Percentiles rank a stretch among this genome's conserved stretches.
Evolutionary conservation across 2,329 filamentous ascomycete species (phyloP).

Genomic region (Anthostomella pinea): DNA sequence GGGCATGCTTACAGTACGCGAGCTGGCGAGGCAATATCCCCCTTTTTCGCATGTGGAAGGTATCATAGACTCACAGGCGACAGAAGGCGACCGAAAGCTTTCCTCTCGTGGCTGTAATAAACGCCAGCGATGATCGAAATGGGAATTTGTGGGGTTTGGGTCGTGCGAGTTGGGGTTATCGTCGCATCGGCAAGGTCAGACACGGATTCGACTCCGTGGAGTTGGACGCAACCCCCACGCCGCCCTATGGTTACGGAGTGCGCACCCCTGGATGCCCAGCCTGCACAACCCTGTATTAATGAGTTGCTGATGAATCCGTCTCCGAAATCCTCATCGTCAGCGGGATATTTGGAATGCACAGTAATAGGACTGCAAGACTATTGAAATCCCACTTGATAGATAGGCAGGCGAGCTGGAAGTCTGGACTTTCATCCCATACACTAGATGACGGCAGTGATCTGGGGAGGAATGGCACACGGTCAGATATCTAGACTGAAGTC

Average conservation of each 20-base stretch:
- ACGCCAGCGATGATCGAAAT: too few species aligned
- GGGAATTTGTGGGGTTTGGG: too few species aligned
- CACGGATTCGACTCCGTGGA: constrained; percentile 28
- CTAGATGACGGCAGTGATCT: too few species aligned
- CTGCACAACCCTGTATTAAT: constrained; percentile 10
- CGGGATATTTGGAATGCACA: too few species aligned
- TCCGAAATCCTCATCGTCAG: too few species aligned
- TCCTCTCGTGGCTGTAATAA: neutral
- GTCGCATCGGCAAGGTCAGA: constrained; percentile 18
- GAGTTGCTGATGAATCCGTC: constrained; percentile 16
- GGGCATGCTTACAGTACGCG: too few species aligned
- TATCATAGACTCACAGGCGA: neutral
- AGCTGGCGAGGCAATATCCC: neutral
- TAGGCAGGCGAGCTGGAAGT: too few species aligned
- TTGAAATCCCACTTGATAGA: too few species aligned
- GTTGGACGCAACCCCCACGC: constrained; percentile 21
- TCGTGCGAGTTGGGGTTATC: constrained; percentile 19
- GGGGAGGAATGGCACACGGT: too few species aligned
- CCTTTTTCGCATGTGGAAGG: constrained; percentile 6
- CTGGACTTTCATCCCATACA: too few species aligned
- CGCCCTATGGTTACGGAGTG: constrained; percentile 14
- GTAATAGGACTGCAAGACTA: too few species aligned
- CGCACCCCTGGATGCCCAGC: constrained; percentile 14
- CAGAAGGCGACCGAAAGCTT: neutral
- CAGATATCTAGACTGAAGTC: too few species aligned